A percentile compares a stretch with the other conserved stretches of the same genome.
Evolutionary conservation across 2,329 filamentous ascomycete genomes (phyloP).

Genomic region (Phyllosticta capitalensis): DNA sequence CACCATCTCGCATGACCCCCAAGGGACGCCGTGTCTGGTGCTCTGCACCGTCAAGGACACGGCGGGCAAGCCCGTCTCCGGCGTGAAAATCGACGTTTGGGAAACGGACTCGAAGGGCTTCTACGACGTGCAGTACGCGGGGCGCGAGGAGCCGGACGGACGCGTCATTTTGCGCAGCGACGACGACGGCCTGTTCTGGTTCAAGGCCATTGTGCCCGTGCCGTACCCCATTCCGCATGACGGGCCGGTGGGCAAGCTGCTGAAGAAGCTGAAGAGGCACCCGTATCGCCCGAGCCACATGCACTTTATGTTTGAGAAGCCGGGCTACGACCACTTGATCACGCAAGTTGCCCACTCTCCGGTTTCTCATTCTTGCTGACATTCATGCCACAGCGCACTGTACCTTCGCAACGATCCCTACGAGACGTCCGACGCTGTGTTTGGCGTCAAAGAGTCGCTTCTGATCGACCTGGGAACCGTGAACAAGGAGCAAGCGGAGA

Average conservation of each 20-base stretch:
- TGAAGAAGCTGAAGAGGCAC: slow-evolving; percentile 60
- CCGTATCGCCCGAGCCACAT: slow-evolving; percentile 68
- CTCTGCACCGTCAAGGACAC: slow-evolving; percentile 64
- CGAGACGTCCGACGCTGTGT: slow-evolving; percentile 75
- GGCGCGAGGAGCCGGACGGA: slow-evolving; percentile 54
- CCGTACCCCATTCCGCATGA: slow-evolving; percentile 79
- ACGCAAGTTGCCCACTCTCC: slow-evolving; percentile 50
- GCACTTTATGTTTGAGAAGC: slow-evolving; percentile 83
- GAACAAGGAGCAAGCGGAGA: slow-evolving; percentile 43
- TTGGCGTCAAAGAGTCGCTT: slow-evolving; percentile 75
- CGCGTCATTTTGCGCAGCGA: slow-evolving; percentile 63
- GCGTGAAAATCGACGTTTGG: slow-evolving; percentile 72
- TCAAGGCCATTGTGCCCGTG: slow-evolving; percentile 74
- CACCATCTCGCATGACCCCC: slow-evolving; percentile 57
- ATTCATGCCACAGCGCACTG: slow-evolving; percentile 47
- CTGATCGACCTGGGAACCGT: slow-evolving; percentile 55
- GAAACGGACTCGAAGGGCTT: slow-evolving; percentile 72
- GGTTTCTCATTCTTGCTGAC: background rate
- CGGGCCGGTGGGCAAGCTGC: slow-evolving; percentile 62
- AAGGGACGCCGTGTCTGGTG: slow-evolving; percentile 61
- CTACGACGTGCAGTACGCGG: slow-evolving; percentile 71
- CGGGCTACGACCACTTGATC: slow-evolving; percentile 68
- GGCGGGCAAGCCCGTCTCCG: slow-evolving; percentile 50
- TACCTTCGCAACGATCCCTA: slow-evolving; percentile 73
- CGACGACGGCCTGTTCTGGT: slow-evolving; percentile 68